Conservation (phyloP, 106 monocot species). For the Xerophyta viscosa region DNA sequence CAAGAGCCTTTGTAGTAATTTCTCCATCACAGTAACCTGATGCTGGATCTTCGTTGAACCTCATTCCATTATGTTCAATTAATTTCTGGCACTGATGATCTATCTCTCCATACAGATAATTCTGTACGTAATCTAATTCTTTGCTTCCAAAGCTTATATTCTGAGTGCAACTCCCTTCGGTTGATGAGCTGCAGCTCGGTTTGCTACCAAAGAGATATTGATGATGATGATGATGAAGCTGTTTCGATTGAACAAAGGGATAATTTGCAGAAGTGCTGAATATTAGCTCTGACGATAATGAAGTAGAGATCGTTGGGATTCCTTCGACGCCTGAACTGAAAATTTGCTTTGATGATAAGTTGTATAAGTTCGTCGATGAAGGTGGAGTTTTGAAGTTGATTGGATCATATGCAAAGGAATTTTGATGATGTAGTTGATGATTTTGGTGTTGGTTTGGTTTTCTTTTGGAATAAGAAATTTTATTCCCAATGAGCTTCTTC, state of each 20-base stretch:
- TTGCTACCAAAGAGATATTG: constrained; percentile 27
- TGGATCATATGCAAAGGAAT: neutral
- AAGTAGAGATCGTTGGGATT: neutral
- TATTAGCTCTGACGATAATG: neutral
- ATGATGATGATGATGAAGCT: constrained; percentile 4
- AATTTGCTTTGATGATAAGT: neutral
- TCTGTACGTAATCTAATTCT: too few species aligned
- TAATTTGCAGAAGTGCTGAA: neutral
- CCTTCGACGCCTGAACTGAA: constrained; percentile 2
- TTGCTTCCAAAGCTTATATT: constrained; percentile 9
- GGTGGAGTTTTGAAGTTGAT: neutral
- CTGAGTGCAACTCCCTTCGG: constrained; percentile 20
- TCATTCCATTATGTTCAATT: too few species aligned
- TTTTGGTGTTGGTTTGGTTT: constrained; percentile 14
- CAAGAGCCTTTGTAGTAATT: too few species aligned
- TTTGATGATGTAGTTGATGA: constrained; percentile 5
- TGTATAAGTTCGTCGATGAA: too few species aligned
- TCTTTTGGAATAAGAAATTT: constrained; percentile 18
- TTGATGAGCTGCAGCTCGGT: constrained; percentile 32
- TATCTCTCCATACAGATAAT: too few species aligned
- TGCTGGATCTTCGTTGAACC: too few species aligned
- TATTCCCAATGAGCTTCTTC: constrained; percentile 49
- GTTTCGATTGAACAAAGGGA: too few species aligned
- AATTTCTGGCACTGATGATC: too few species aligned
- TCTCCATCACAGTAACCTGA: too few species aligned